Conservation (phyloP, 345 rosid species). For the Salix exigua region DNA sequence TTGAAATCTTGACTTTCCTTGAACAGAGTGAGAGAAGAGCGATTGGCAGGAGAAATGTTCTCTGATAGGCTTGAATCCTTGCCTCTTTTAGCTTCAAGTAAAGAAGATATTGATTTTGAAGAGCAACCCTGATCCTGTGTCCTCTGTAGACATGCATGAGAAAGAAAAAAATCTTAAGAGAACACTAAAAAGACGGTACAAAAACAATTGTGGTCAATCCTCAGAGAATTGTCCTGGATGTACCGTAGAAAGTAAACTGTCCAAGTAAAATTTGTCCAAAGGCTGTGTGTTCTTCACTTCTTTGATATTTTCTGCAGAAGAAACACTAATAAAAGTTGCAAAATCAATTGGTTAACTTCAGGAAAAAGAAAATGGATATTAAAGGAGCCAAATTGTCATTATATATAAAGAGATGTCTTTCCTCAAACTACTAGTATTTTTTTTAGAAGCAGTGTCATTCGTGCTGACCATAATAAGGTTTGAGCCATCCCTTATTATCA, state of each 20-base stretch:
- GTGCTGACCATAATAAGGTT: background rate
- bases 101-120: constrained; percentile 28
- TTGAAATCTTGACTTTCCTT: constrained; percentile 32
- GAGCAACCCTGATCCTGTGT: constrained; percentile 18
- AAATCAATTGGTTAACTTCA: background rate
- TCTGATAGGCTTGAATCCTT: constrained; percentile 34
- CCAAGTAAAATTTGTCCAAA: constrained; percentile 22
- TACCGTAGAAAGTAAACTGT: constrained; percentile 20
- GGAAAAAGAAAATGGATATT: background rate
- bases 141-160: constrained; percentile 25
- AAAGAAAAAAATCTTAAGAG: constrained; percentile 10
- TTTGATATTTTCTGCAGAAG: constrained; percentile 28
- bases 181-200: background rate
- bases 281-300: constrained; percentile 21
- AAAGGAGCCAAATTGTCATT: background rate
- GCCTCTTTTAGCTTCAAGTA: constrained; percentile 37
- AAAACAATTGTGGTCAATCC: background rate
- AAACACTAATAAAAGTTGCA: constrained; percentile 7
- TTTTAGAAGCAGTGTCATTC: background rate
- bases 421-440: background rate
- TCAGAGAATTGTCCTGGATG: constrained; percentile 1
- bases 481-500: background rate
- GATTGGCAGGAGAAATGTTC: constrained; percentile 72
- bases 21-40: constrained; percentile 45
- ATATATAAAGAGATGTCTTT: background rate